Conservation (phyloP, 306 rosid genomes). For the Luffa acutangula region DNA sequence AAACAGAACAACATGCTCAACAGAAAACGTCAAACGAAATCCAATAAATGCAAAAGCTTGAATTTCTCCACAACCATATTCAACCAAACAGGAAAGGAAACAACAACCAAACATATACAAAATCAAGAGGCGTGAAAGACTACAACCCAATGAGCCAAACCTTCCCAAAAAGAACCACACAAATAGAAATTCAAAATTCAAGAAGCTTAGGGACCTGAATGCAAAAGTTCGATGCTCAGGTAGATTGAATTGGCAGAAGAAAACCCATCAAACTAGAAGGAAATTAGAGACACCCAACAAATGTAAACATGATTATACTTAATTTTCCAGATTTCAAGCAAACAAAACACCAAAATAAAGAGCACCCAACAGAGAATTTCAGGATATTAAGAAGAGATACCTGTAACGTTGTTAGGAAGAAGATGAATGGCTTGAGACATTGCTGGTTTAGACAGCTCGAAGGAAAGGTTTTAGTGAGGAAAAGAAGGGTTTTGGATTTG, state of each 20-base stretch:
- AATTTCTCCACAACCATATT: not conserved
- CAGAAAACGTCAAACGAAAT: not conserved
- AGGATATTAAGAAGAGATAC: constrained; percentile 17
- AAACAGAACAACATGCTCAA: not conserved
- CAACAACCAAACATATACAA: not conserved
- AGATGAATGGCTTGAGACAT: constrained; percentile 50
- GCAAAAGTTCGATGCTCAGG: not conserved
- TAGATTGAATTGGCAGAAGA: not conserved
- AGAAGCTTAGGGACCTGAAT: not conserved
- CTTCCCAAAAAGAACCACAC: not conserved
- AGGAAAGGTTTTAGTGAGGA: not conserved
- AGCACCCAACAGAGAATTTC: not conserved
- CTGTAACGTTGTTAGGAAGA: constrained; percentile 26
- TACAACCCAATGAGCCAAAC: not conserved
- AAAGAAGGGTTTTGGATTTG: not conserved
- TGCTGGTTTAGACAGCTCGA: not conserved
- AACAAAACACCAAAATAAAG: not conserved
- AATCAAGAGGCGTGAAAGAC: not conserved
- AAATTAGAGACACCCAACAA: not conserved
- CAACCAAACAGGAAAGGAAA: not conserved
- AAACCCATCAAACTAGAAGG: not conserved
- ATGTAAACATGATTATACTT: not conserved
- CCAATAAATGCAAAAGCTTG: not conserved
- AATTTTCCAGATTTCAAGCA: not conserved
- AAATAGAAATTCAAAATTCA: not conserved